Evolutionary conservation across 2,329 filamentous ascomycete genomes (phyloP).

Genomic region (Pestalotiopsis sp.): DNA sequence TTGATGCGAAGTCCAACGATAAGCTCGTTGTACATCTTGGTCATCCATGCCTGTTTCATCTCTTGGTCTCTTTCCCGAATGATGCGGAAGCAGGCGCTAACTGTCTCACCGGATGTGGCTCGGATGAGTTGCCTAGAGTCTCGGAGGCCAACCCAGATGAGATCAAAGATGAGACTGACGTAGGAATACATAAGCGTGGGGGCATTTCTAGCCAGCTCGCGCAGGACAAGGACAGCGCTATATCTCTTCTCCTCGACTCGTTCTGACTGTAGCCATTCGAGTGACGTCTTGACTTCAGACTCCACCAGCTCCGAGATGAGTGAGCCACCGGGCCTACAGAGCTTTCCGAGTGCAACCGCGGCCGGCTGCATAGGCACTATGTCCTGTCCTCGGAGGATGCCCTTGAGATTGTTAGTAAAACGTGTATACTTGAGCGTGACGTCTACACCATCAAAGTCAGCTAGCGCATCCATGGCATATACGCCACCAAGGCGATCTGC

Average conservation of each 20-base stretch:
- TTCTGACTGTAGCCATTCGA: constrained; percentile 97
- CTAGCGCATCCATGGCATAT: constrained; percentile 86
- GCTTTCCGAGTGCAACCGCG: constrained; percentile 83
- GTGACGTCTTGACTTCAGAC: constrained; percentile 91
- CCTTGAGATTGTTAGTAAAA: constrained; percentile 88
- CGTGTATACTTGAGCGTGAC: constrained; percentile 90
- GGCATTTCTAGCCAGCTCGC: constrained; percentile 89
- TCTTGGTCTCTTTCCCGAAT: constrained; percentile 90
- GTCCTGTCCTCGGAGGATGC: constrained; percentile 87
- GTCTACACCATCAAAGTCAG: constrained; percentile 96
- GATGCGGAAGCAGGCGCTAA: constrained; percentile 94
- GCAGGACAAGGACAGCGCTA: constrained; percentile 86
- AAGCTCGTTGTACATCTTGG: constrained; percentile 86
- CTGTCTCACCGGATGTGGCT: constrained; percentile 87
- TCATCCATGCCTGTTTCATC: constrained; percentile 86
- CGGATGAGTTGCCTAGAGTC: constrained; percentile 91
- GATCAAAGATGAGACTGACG: constrained; percentile 91
- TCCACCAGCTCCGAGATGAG: constrained; percentile 95
- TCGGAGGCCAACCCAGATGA: constrained; percentile 92
- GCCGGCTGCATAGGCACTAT: constrained; percentile 88
- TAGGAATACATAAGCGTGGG: constrained; percentile 95
- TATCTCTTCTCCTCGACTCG: constrained; percentile 91
- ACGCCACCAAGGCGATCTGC: constrained; percentile 90
- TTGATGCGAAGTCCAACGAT: constrained; percentile 77
- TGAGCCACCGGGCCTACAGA: constrained; percentile 90